phyloP scores from a whole-genome alignment of 2,329 filamentous ascomycete genomes.

The Colletotrichum siamense region DNA sequence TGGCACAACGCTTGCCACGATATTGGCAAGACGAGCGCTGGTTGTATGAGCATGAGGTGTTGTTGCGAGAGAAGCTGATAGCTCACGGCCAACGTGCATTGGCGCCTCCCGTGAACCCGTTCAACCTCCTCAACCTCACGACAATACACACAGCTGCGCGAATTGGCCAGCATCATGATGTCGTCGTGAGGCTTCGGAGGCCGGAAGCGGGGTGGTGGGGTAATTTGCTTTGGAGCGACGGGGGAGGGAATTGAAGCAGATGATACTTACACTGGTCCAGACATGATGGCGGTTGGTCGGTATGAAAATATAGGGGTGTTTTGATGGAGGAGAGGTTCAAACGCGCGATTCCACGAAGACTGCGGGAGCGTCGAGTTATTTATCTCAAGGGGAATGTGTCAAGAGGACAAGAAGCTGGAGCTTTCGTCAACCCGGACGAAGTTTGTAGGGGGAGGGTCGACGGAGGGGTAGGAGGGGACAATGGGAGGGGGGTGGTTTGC shows the following conservation, averaged over 20 bases:
- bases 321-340: slow-evolving; percentile 12
- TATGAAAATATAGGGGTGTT: neutral
- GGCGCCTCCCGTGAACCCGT: slow-evolving; percentile 1
- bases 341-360: slow-evolving; percentile 2
- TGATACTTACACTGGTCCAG: slow-evolving; percentile 70
- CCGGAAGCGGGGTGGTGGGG: slow-evolving; percentile 46
- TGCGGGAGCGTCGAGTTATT: slow-evolving; percentile 23
- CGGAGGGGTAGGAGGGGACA: slow-evolving; percentile 19
- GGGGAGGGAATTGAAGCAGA: slow-evolving; percentile 24
- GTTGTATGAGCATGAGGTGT: slow-evolving; percentile 14
- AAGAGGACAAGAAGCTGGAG: slow-evolving; percentile 20
- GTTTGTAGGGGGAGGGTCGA: slow-evolving; percentile 22
- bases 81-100: neutral
- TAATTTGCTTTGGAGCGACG: slow-evolving; percentile 25
- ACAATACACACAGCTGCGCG: slow-evolving; percentile 30
- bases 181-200: slow-evolving; percentile 24
- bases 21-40: slow-evolving; percentile 78
- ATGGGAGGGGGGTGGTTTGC: slow-evolving; percentile 11
- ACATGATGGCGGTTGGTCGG: slow-evolving; percentile 54
- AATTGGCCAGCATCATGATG: slow-evolving; percentile 33
- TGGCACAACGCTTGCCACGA: slow-evolving; percentile 34
- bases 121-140: neutral
- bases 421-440: slow-evolving; percentile 22
- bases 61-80: neutral
- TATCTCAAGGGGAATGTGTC: slow-evolving; percentile 22